Evolutionary conservation across 169 alveolate species (phyloP), one percentile per base, ranked within the genome.

Genomic region (Babesia gibsoni): DNA sequence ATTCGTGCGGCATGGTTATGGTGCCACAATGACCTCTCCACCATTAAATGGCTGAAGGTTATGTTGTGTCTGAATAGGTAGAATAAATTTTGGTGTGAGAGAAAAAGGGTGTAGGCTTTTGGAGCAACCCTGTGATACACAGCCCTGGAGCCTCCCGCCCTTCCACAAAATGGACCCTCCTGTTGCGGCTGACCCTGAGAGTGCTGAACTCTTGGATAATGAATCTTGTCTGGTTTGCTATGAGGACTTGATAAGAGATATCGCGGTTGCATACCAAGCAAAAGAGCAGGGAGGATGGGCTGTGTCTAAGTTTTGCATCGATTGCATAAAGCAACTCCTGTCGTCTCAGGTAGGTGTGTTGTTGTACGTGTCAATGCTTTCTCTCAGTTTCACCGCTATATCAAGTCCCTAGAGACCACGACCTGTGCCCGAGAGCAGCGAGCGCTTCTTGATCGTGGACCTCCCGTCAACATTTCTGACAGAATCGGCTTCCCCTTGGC

Each of bases 351-450:
- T 79, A 29, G 25, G 52, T 22, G 14, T 27, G 35, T 14, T 16
- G 3, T 12, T 8, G 22, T 23, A 22, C 3, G 25, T 42, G 29
- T 42, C 32, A 58, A 22, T 12, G 35, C 10, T 9, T 8, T 22
- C 8, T 50, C n/a, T 30, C 48, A 79, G 88, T 79, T 50, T 36
- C 54, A 69, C 37, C 43, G 67, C 25, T 79, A 79, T 64, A 37
- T 79, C 61, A 30, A 59, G 4, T 25, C 75, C 14, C 42, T 79
- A 39, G 23, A 37, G 18, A 79, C 67, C 30, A 68, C 83, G 20
- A 79, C 30, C n/a, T 79, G 88, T 68, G 88, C 88, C 42, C 67
- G 43, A 59, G 88, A 79, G 50, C 88, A 79, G 36, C 59, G 88
- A 5, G 54, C 88, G 12, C 72, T 79, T 16, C 70, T 79, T 57